Conservation (phyloP, 2,329 filamentous ascomycete genomes). For the Endothia cerciana region DNA sequence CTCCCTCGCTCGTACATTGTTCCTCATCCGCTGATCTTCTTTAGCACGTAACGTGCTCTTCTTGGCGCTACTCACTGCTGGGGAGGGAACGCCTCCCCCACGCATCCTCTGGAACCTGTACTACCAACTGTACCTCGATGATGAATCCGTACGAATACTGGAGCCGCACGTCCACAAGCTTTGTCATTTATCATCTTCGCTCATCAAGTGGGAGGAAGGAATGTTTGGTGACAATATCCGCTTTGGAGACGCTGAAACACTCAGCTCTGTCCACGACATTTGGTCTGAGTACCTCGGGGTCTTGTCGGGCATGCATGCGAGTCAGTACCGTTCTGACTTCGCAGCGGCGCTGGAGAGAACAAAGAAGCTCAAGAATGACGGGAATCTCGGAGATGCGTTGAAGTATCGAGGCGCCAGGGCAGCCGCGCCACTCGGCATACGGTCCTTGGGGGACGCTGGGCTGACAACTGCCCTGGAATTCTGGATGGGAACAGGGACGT, state of each 20-base stretch:
- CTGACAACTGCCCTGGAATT: conserved; percentile 7
- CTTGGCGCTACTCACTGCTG: conserved; percentile 54
- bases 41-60: conserved; percentile 60
- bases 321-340: conserved; percentile 31
- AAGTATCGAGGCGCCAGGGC: neutral
- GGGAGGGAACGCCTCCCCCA: conserved; percentile 33
- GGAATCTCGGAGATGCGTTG: neutral
- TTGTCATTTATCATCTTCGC: conserved; percentile 40
- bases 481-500: conserved; percentile 22
- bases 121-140: conserved; percentile 55
- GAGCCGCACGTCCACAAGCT: conserved; percentile 50
- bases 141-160: conserved; percentile 42
- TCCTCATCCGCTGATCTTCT: conserved; percentile 17
- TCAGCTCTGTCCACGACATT: conserved; percentile 44
- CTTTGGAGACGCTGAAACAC: conserved; percentile 25
- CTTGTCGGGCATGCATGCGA: conserved; percentile 27
- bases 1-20: neutral
- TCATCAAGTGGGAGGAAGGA: conserved; percentile 49
- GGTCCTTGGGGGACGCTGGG: neutral
- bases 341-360: conserved; percentile 20
- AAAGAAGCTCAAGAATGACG: neutral
- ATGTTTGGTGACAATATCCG: conserved; percentile 43
- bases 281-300: conserved; percentile 43
- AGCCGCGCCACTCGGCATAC: conserved; percentile 14
- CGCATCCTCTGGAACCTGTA: conserved; percentile 57